phyloP scores from a whole-genome alignment of 164 flowering plant genomes.

The Houttuynia cordata region DNA sequence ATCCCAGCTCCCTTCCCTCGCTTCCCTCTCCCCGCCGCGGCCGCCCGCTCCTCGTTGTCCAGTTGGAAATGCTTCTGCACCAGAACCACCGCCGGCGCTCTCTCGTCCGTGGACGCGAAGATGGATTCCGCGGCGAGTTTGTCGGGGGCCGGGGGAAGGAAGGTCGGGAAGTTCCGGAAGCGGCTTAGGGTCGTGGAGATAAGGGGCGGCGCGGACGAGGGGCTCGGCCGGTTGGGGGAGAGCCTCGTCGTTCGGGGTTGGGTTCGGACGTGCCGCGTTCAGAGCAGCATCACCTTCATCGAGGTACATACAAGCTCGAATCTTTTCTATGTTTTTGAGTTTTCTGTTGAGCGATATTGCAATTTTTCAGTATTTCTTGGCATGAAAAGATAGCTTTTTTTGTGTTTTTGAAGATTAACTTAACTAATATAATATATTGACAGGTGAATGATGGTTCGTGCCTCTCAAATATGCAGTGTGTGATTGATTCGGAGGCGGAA shows the following conservation, averaged over 20 bases:
- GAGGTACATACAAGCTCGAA: slow-evolving; percentile 39
- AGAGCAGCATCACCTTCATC: slow-evolving; percentile 74
- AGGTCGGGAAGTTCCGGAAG: slow-evolving; percentile 49
- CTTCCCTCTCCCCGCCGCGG: slow-evolving; percentile 2
- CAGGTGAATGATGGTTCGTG: slow-evolving; percentile 97
- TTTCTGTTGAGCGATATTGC: too few species aligned
- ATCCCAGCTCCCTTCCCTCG: slow-evolving; percentile 6
- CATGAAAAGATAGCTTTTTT: too few species aligned
- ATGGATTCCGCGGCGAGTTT: slow-evolving; percentile 14
- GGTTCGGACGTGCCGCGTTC: slow-evolving; percentile 83
- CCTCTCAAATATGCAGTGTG: slow-evolving; percentile 97
- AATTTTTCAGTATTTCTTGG: too few species aligned
- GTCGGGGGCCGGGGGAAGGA: slow-evolving; percentile 16
- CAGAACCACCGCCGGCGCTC: slow-evolving; percentile 15
- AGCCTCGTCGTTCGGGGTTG: slow-evolving; percentile 60
- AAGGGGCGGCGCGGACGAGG: slow-evolving; percentile 67
- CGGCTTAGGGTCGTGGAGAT: slow-evolving; percentile 58
- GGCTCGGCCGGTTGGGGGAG: slow-evolving; percentile 57
- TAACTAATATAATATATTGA: too few species aligned
- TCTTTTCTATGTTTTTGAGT: too few species aligned
- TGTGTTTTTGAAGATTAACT: too few species aligned
- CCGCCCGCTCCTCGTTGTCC: not conserved
- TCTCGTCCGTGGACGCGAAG: slow-evolving; percentile 27
- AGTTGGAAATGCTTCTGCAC: slow-evolving; percentile 23
- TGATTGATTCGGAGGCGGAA: slow-evolving; percentile 62